These are phyloP conservation scores for Dioszegia hungarica DNA, from an alignment of 768 basidiomycete genomes.

Conservation along the genomic window DNA sequence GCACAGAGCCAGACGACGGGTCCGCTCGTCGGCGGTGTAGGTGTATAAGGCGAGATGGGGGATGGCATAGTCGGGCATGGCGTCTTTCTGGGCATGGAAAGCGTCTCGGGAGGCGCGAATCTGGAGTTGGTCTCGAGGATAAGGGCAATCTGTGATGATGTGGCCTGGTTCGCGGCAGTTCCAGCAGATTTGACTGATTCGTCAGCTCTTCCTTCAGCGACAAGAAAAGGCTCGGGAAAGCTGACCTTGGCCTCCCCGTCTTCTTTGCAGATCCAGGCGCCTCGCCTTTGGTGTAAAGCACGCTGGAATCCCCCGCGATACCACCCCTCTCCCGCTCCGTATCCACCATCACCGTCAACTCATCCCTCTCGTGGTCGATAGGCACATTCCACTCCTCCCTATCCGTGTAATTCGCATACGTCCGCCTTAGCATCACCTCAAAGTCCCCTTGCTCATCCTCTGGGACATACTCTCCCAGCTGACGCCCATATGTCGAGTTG, in stretches of 20 bases:
- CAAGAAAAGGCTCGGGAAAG: neutral
- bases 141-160: constrained; percentile 19
- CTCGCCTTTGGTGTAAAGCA: neutral
- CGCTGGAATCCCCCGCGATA: neutral
- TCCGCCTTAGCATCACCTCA: constrained; percentile 4
- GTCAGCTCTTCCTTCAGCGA: neutral
- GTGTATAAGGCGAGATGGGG: constrained; percentile 10
- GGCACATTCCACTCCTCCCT: neutral
- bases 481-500: constrained; percentile 5
- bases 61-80: constrained; percentile 7
- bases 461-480: constrained; percentile 22
- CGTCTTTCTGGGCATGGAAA: constrained; percentile 9
- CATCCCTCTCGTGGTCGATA: neutral
- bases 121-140: constrained; percentile 22
- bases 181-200: constrained; percentile 26
- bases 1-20: constrained; percentile 17
- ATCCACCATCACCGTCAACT: neutral
- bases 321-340: neutral
- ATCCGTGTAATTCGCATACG: constrained; percentile 1
- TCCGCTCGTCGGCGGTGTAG: constrained; percentile 18
- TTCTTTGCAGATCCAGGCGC: neutral
- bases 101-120: constrained; percentile 19
- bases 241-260: neutral
- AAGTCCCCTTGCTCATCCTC: constrained; percentile 16
- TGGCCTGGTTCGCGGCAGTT: constrained; percentile 35